Percentiles rank a stretch among this genome's conserved stretches.
phyloP scores from a whole-genome alignment of 164 flowering plant species.

The Magnolia officinalis region DNA sequence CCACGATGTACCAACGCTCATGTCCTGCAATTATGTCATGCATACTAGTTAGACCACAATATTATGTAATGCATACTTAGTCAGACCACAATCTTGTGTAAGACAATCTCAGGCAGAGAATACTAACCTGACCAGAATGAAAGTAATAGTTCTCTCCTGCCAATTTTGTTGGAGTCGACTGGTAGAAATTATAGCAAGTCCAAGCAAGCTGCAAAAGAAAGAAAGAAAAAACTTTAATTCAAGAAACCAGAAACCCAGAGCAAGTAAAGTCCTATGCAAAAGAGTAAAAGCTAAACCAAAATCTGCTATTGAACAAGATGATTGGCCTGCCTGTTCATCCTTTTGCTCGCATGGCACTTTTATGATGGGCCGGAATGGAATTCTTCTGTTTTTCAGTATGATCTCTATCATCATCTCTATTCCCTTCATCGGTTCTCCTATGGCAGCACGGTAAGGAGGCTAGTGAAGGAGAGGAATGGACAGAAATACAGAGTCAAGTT shows the following conservation, averaged over 20 bases:
- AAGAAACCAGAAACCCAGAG: not conserved
- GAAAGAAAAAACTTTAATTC: not conserved
- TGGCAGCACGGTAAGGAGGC: too few relatives aligned
- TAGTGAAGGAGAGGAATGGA: too few relatives aligned
- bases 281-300: not conserved
- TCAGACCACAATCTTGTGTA: not conserved
- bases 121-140: constrained; percentile 61
- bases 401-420: too few relatives aligned
- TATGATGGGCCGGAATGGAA: too few relatives aligned
- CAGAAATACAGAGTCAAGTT: too few relatives aligned
- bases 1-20: constrained; percentile 98
- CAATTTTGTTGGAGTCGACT: constrained; percentile 92
- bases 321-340: too few relatives aligned
- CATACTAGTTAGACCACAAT: not conserved
- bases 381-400: too few relatives aligned
- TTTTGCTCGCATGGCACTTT: too few relatives aligned
- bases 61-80: not conserved
- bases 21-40: constrained; percentile 51
- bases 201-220: constrained; percentile 4
- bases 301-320: not conserved
- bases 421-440: too few relatives aligned
- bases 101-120: constrained; percentile 1
- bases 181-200: constrained; percentile 51
- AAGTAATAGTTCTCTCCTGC: constrained; percentile 98
- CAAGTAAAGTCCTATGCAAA: not conserved